These are phyloP conservation scores for Aureobasidium sp. DNA, from an alignment of 2,329 filamentous ascomycete species.

Conservation along the genomic window DNA sequence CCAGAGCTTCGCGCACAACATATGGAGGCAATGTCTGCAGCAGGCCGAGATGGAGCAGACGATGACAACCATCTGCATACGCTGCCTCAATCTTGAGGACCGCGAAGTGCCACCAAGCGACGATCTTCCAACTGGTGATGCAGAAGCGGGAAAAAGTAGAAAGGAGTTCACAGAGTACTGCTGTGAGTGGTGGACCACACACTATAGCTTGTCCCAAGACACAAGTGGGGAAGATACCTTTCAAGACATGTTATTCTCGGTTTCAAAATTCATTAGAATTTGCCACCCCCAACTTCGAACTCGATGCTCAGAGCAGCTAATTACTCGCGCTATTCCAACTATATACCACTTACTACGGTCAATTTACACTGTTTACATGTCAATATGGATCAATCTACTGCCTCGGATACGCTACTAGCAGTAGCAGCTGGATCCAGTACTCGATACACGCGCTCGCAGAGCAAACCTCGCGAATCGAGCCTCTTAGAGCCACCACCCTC, in stretches of 20 bases:
- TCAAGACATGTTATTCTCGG: neutral
- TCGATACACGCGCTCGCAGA: neutral
- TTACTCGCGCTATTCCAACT: neutral
- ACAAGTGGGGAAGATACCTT: no score
- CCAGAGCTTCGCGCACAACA: neutral
- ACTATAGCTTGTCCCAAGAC: neutral
- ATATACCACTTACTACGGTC: neutral
- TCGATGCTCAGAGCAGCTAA: no score
- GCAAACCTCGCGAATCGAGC: neutral
- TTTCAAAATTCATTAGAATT: neutral
- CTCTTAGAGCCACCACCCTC: neutral
- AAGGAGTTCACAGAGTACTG: neutral
- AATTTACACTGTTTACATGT: neutral
- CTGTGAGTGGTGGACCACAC: neutral
- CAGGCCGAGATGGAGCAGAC: constrained; percentile 1
- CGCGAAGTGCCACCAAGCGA: neutral
- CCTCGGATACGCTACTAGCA: neutral
- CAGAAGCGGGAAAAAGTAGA: neutral
- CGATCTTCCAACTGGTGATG: neutral
- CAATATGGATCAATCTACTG: neutral
- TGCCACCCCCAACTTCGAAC: neutral
- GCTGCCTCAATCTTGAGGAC: neutral
- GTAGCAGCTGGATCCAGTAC: neutral
- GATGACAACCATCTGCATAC: constrained; percentile 15
- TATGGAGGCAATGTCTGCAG: neutral